Base-by-base conservation (phyloP, 352 stramenopile genomes). In the Pythium rishiriense region DNA sequence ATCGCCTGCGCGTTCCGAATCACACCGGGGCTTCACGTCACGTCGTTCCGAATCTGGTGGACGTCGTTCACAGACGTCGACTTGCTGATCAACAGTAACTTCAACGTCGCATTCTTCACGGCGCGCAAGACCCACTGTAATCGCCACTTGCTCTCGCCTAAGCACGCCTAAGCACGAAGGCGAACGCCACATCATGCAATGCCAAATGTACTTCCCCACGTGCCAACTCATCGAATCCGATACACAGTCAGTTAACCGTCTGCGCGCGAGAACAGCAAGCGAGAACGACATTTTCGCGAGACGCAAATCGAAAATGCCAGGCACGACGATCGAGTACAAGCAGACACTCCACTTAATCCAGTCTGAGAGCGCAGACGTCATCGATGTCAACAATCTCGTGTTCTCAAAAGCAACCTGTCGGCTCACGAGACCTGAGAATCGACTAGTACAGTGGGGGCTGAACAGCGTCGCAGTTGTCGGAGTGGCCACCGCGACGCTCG, bases 91-190 rank as follows among this genome's bases (percentile, higher is more conserved):
- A 55, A 54, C 22, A 37, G 59, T 37, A 66, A 66, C 50, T 61
- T 66, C 42, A 66, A 61, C 59, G 25, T 66, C 51, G 59, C 59
- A 10, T 66, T 66, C 37, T 66, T 60, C 50, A 66, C 59, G 42
- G 46, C 25, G 39, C 28, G 56, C 49, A 66, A 66, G 51, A 54
- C 42, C 28, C 59, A 66, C 19, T 42, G 59, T 21, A 66, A 66
- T 37, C 59, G 59, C 39, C 59, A 60, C 31, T 66, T 60, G 49
- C 59, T 66, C 21, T 63, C 31, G 14, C 24, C 43, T 3, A 63
- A 63, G 22, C 46, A 63, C 31, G 14, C 24, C 43, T 3, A 63
- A 63, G 22, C 46, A 63, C 45, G 12, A 2, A 0, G 19, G 22
- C 19, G 56, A 62, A 14, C 56, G 56, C 31, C 56, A 63, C 29